A percentile compares a stretch with the other conserved stretches of the same genome.
Evolutionary conservation across 768 basidiomycete genomes (phyloP).

Genomic region (Hygrocybe punicea): DNA sequence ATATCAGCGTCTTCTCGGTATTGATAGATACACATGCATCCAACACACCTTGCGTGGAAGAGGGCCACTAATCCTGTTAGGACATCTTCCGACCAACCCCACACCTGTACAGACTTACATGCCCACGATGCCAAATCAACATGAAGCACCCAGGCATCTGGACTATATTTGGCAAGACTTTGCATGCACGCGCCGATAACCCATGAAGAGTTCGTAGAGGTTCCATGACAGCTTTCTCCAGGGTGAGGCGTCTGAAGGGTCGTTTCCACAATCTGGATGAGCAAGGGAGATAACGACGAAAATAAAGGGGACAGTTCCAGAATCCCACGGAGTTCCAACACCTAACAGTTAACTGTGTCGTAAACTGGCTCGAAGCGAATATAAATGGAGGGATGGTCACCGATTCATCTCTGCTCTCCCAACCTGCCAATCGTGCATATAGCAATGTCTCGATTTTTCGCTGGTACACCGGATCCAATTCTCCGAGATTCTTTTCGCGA

Average conservation of each 20-base stretch:
- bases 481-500: constrained; percentile 48
- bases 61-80: constrained; percentile 54
- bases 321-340: constrained; percentile 51
- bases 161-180: constrained; percentile 44
- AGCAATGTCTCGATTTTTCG: constrained; percentile 52
- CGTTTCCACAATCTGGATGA: constrained; percentile 46
- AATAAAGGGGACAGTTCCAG: constrained; percentile 53
- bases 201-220: constrained; percentile 47
- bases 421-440: constrained; percentile 39
- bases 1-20: not conserved
- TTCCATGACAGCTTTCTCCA: constrained; percentile 24
- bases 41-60: constrained; percentile 43
- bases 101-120: constrained; percentile 42
- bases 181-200: constrained; percentile 59
- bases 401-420: constrained; percentile 39
- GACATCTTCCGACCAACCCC: constrained; percentile 57
- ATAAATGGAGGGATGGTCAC: constrained; percentile 27
- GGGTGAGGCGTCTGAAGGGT: constrained; percentile 33
- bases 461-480: constrained; percentile 60
- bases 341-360: constrained; percentile 30
- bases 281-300: constrained; percentile 36
- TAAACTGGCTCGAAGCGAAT: not conserved
- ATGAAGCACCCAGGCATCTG: constrained; percentile 43
- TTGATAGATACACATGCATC: not conserved
- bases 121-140: constrained; percentile 54